Percentiles rank a stretch among this genome's conserved stretches.
phyloP scores from a whole-genome alignment of 2,329 filamentous ascomycete species.

The Diplodia intermedia region DNA sequence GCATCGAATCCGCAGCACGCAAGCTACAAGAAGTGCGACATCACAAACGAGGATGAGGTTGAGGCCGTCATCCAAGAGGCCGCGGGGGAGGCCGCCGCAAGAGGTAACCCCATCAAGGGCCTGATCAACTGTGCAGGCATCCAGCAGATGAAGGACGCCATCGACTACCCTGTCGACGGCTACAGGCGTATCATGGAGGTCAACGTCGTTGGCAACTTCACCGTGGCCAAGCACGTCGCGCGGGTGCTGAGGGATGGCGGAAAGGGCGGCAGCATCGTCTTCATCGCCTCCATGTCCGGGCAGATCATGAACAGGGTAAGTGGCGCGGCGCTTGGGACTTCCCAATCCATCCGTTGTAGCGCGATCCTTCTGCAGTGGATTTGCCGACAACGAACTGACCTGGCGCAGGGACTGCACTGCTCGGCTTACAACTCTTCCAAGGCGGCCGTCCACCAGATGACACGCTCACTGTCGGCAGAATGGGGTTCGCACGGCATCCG shows the following conservation, averaged over 20 bases:
- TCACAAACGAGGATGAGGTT: conserved; percentile 38
- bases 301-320: conserved; percentile 29
- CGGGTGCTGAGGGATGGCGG: conserved; percentile 28
- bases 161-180: conserved; percentile 43
- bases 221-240: conserved; percentile 37
- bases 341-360: not conserved
- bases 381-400: conserved; percentile 2
- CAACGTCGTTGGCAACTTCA: conserved; percentile 49
- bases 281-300: conserved; percentile 49
- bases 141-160: conserved; percentile 43
- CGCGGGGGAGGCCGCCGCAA: conserved; percentile 25
- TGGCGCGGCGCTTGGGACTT: not conserved
- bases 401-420: conserved; percentile 47
- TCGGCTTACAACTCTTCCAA: conserved; percentile 63
- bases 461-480: conserved; percentile 60
- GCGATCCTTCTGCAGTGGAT: not conserved
- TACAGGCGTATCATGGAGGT: conserved; percentile 48
- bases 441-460: conserved; percentile 60
- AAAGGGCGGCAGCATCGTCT: conserved; percentile 42
- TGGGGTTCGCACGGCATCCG: conserved; percentile 55
- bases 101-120: conserved; percentile 39
- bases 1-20: conserved; percentile 12
- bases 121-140: conserved; percentile 43
- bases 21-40: conserved; percentile 37
- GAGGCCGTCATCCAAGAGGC: conserved; percentile 35